Percentiles rank a stretch among this genome's conserved stretches.
phyloP scores from a whole-genome alignment of 2,329 filamentous ascomycete genomes.

The Hirsutella minnesotensis region DNA sequence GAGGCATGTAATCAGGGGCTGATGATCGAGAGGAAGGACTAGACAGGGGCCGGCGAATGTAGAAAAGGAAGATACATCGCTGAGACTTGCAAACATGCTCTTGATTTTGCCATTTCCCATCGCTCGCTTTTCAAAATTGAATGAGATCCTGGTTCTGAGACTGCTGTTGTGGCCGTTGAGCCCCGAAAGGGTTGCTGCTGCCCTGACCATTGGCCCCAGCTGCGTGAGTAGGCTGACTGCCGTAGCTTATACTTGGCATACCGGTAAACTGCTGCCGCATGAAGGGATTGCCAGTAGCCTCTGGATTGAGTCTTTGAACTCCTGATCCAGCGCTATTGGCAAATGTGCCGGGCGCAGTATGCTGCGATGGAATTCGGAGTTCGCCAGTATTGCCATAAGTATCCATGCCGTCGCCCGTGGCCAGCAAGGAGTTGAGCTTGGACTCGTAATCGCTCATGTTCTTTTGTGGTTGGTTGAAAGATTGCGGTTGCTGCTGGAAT shows the following conservation, averaged over 20 bases:
- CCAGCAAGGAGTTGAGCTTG: constrained; percentile 75
- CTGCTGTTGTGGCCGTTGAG: constrained; percentile 34
- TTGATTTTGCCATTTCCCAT: neutral
- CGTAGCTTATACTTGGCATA: constrained; percentile 49
- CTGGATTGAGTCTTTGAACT: constrained; percentile 53
- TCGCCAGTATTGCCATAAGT: constrained; percentile 98
- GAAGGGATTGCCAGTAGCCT: constrained; percentile 83
- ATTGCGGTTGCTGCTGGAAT: constrained; percentile 30
- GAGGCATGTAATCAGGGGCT: neutral
- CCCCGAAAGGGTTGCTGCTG: constrained; percentile 48
- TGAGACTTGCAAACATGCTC: neutral
- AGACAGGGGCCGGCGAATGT: constrained; percentile 1
- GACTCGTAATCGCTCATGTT: constrained; percentile 53
- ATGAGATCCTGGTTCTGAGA: constrained; percentile 47
- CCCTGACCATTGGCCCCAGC: constrained; percentile 41
- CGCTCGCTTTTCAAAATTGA: constrained; percentile 34
- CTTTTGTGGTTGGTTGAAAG: constrained; percentile 31
- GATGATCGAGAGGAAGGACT: neutral
- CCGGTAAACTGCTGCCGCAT: constrained; percentile 74
- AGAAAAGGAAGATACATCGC: neutral
- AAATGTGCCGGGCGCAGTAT: constrained; percentile 91
- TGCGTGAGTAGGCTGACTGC: constrained; percentile 39
- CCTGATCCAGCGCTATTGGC: constrained; percentile 88
- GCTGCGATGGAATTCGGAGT: constrained; percentile 86
- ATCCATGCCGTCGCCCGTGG: constrained; percentile 84